phyloP scores from a whole-genome alignment of 305 asterid species.

The Rubia peregrina region DNA sequence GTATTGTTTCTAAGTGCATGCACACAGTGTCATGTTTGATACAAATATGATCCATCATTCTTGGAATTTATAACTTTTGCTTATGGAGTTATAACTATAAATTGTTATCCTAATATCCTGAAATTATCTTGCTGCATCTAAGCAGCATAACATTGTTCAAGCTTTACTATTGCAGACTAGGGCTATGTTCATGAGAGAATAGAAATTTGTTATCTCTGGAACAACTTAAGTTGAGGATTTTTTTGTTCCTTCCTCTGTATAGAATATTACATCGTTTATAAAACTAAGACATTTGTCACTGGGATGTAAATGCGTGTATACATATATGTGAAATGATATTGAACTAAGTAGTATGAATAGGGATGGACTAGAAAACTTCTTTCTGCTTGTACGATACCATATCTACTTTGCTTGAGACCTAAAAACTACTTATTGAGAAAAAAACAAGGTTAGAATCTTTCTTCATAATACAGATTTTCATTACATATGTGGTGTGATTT shows the following conservation, averaged over 20 bases:
- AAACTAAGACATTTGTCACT: neutral
- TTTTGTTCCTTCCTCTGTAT: neutral
- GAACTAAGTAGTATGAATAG: neutral
- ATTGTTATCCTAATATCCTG: neutral
- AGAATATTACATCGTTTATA: neutral
- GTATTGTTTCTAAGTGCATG: neutral
- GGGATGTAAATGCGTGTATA: neutral
- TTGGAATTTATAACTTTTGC: neutral
- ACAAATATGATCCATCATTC: neutral
- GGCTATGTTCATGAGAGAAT: neutral
- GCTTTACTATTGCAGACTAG: constrained; percentile 5
- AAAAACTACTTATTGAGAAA: neutral
- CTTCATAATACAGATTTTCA: neutral
- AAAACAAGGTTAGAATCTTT: neutral
- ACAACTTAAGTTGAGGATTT: neutral
- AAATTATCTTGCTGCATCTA: neutral
- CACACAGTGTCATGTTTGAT: neutral
- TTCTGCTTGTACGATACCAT: no score
- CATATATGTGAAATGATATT: neutral
- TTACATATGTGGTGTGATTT: neutral
- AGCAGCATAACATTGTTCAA: neutral
- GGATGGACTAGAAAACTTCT: neutral
- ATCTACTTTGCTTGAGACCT: no score
- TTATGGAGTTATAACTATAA: neutral
- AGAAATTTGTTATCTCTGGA: neutral